A percentile compares a stretch with the other conserved stretches of the same genome.
These are phyloP conservation scores for Talaromyces piceae DNA, from an alignment of 2,329 filamentous ascomycete species.

Conservation along the genomic window DNA sequence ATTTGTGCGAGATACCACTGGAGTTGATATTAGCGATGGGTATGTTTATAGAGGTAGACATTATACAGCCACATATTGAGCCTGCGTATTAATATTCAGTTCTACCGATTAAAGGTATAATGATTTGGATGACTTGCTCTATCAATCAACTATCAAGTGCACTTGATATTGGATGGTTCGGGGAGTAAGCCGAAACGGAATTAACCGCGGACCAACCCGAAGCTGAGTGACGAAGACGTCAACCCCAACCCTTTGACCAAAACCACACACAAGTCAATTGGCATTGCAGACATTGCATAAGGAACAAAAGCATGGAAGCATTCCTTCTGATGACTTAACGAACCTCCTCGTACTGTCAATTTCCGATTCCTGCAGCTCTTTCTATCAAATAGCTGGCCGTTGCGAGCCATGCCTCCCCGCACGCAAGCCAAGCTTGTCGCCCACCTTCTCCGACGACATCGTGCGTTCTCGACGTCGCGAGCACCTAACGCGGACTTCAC, in stretches of 20 bases:
- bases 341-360: no score
- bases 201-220: no score
- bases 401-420: slow-evolving; percentile 5
- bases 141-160: no score
- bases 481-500: slow-evolving; percentile 50
- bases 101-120: background rate
- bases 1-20: slow-evolving; percentile 9
- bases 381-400: background rate
- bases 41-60: slow-evolving; percentile 1
- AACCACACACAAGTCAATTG: no score
- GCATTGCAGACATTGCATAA: no score
- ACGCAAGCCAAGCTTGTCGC: background rate
- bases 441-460: slow-evolving; percentile 37
- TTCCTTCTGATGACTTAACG: no score
- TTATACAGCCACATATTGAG: background rate
- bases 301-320: no score
- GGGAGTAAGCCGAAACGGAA: no score
- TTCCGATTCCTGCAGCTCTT: background rate
- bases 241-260: no score
- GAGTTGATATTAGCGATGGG: background rate
- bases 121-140: background rate
- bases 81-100: background rate
- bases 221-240: no score
- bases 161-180: no score
- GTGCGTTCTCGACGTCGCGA: slow-evolving; percentile 12